Evolutionary conservation across 345 rosid species (phyloP), one percentile per base, ranked within the genome.

Genomic region (Adansonia digitata): DNA sequence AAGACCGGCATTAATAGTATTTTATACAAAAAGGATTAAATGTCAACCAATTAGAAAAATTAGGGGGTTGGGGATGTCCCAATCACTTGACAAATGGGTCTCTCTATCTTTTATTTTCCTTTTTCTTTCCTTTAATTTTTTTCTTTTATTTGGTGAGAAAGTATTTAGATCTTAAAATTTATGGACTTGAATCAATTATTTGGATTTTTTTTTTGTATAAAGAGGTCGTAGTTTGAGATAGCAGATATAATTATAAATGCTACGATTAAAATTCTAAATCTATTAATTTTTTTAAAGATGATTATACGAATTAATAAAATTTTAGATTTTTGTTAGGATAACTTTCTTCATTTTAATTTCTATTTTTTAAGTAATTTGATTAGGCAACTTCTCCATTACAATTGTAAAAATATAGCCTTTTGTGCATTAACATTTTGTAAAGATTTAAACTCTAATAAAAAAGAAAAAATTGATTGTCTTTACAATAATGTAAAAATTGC

Each of bases 1-100:
- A 69, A 29, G 60, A 51, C 45, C 73, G 73, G 60, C 73, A 34
- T 40, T 5, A 20, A 65, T 37, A n/a, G 68, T 63, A 7, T n/a
- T 63, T 8, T 10, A n/a, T 20, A 37, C 24, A 20, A 11, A 15
- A 31, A 22, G 3, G 31, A 40, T 24, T 26, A 39, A 65, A 20
- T 20, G 39, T 40, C 49, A 65, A 65, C 69, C 69, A 65, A 49
- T 39, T 57, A 5, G 52, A 15, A 14, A 48, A 48, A 20, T 8
- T 2, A 7, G 17, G 0, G 26, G 7, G n/a, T n/a, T n/a, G 20
- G 20, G 2, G 20, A 52, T 5, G 18, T 27, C n/a, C 18, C 13
- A 26, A 0, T 57, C 62, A 57, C 62, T 12, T 56, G 53, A 49
- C 17, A 49, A 49, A 8, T 49, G 3, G 8, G 6, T 51, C 7